These are phyloP conservation scores for Fusarium hostae DNA, from an alignment of 2,329 filamentous ascomycete genomes.

Conservation along the genomic window DNA sequence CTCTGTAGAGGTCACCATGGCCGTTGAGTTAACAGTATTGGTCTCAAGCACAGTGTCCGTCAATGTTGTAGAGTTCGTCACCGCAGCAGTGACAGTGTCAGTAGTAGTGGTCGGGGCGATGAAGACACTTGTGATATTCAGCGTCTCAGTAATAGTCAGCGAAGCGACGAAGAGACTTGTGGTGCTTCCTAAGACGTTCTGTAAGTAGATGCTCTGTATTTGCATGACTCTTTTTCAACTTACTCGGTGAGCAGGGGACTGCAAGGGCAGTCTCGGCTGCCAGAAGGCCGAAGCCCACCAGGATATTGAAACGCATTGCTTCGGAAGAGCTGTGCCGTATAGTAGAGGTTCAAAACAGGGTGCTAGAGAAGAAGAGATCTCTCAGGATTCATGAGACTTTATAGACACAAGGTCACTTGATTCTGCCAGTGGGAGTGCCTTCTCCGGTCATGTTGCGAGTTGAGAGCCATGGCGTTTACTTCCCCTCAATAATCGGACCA, in stretches of 20 bases:
- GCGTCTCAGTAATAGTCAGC: background rate
- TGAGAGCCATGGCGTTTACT: background rate
- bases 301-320: background rate
- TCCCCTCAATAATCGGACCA: background rate
- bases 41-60: background rate
- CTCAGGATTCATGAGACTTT: background rate
- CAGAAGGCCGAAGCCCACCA: conserved; percentile 15
- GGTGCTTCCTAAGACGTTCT: background rate
- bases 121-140: background rate
- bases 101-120: background rate
- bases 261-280: conserved; percentile 12
- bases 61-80: background rate
- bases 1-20: background rate
- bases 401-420: background rate
- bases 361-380: background rate
- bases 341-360: background rate
- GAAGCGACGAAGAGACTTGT: too few relatives aligned
- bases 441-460: background rate
- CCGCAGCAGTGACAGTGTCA: background rate
- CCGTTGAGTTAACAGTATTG: background rate
- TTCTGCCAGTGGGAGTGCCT: background rate
- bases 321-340: background rate
- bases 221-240: background rate
- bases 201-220: background rate
- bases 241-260: conserved; percentile 4